These are phyloP conservation scores for Penicillium canescens DNA, from an alignment of 495 filamentous ascomycete species.

Conservation along the genomic window DNA sequence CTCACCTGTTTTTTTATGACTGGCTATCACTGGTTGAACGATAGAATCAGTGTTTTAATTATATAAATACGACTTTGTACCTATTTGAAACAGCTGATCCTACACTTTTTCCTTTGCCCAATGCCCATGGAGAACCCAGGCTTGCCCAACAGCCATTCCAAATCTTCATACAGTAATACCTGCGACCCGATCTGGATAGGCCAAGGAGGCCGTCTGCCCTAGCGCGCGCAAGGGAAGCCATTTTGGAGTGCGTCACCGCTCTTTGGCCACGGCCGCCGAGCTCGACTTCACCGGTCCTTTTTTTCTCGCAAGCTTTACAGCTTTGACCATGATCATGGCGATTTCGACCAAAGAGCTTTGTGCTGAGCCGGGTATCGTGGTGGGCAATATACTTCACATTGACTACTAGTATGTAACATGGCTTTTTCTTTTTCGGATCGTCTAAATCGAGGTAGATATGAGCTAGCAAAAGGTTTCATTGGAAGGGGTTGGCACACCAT, in stretches of 20 bases:
- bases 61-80: too few species aligned
- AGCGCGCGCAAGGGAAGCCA: not conserved
- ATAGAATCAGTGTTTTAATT: too few species aligned
- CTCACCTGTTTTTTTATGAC: too few species aligned
- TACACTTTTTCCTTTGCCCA: too few species aligned
- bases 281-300: not conserved
- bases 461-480: not conserved
- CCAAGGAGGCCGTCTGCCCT: not conserved
- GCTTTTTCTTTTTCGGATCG: not conserved
- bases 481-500: not conserved
- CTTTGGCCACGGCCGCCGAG: not conserved
- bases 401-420: not conserved
- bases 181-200: not conserved
- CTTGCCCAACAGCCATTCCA: too few species aligned
- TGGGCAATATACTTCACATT: not conserved
- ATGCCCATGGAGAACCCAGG: too few species aligned
- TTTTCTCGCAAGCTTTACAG: not conserved
- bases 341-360: not conserved
- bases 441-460: not conserved
- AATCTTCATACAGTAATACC: too few species aligned
- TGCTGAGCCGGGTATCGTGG: not conserved
- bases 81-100: too few species aligned
- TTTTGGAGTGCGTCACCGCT: slow-evolving; percentile 2
- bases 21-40: too few species aligned
- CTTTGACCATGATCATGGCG: not conserved